Evolutionary conservation across 345 rosid species (phyloP), one percentile per base, ranked within the genome.

Genomic region (Combretum micranthum): DNA sequence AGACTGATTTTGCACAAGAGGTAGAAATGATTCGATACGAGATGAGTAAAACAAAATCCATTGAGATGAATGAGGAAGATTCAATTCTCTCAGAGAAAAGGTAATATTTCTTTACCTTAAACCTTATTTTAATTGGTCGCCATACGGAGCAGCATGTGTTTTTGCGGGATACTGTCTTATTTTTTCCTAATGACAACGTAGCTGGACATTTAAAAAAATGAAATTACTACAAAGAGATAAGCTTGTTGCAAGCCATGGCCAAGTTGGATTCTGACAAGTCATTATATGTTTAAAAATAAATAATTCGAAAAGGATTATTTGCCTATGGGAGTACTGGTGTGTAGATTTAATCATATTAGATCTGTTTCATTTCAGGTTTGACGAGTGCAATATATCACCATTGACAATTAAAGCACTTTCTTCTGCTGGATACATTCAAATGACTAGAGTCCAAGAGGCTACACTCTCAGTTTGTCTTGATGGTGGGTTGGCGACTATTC

Each of bases 361-460:
- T 4, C 55, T 61, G 52, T 62, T 59, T 59, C 23, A 67, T 13
- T 72, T 44, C 78, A 87, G 99, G 58, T 89, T 89, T 69, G 90
- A 87, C 62, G 95, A 93, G 63, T 83, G 83, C 58, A 75, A 77
- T 47, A 59, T 90, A 68, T 89, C 99, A 61, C 85, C 95, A n/a
- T 70, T 75, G 77, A 90, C 93, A 15, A 65, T 85, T 15, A 87
- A 79, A 69, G 86, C 96, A 13, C 90, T 94, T 63, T 64, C 87
- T 7, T 80, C 67, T 2, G 83, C 99, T 74, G 95, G 96, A 43
- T 83, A 82, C 77, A 59, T 81, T 66, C 88, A 74, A 60, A 90
- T 87, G 96, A 93, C 99, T 48, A 73, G 74, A 72, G 94, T 90
- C 55, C 97, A 90, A 70, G 90, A 85, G 63, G 90, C 95, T 13